Evolutionary conservation across 2,329 filamentous ascomycete genomes (phyloP).

Genomic region (Leptographium flavum): DNA sequence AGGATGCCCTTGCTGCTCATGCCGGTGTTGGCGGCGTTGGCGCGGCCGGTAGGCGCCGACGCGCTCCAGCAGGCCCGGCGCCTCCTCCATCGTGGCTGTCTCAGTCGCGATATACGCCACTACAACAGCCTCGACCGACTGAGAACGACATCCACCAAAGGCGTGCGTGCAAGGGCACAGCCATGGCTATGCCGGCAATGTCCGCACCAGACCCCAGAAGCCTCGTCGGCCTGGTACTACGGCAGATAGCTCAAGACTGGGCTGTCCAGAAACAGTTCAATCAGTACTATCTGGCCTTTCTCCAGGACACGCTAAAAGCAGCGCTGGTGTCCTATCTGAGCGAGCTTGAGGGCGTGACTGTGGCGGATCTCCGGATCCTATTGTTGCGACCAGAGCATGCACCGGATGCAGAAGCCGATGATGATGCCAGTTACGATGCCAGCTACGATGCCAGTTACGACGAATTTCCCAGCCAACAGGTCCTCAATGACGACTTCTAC

Average conservation of each 20-base stretch:
- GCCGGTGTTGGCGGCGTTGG: conserved; percentile 19
- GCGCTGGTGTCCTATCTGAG: conserved; percentile 37
- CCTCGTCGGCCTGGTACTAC: conserved; percentile 36
- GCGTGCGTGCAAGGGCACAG: neutral
- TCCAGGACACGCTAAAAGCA: conserved; percentile 38
- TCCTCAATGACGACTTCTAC: conserved; percentile 30
- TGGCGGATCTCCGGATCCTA: conserved; percentile 34
- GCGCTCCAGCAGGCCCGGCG: conserved; percentile 42
- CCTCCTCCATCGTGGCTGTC: conserved; percentile 43
- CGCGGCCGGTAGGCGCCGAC: conserved; percentile 37
- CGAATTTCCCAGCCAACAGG: conserved; percentile 11
- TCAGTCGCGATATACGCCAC: conserved; percentile 17
- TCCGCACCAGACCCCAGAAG: conserved; percentile 30
- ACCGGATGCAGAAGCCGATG: conserved; percentile 13
- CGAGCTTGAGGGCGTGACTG: conserved; percentile 24
- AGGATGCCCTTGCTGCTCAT: neutral
- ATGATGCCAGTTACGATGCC: conserved; percentile 10
- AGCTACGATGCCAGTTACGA: conserved; percentile 10
- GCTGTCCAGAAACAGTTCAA: conserved; percentile 39
- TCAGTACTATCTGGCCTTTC: conserved; percentile 38
- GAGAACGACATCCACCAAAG: neutral
- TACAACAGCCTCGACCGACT: neutral
- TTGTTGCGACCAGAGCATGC: conserved; percentile 20
- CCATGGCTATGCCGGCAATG: conserved; percentile 27
- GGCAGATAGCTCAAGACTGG: conserved; percentile 39